Evolutionary conservation across 2,329 filamentous ascomycete genomes (phyloP), one percentile per base, ranked within the genome.

Genomic region (Lomentospora prolificans): DNA sequence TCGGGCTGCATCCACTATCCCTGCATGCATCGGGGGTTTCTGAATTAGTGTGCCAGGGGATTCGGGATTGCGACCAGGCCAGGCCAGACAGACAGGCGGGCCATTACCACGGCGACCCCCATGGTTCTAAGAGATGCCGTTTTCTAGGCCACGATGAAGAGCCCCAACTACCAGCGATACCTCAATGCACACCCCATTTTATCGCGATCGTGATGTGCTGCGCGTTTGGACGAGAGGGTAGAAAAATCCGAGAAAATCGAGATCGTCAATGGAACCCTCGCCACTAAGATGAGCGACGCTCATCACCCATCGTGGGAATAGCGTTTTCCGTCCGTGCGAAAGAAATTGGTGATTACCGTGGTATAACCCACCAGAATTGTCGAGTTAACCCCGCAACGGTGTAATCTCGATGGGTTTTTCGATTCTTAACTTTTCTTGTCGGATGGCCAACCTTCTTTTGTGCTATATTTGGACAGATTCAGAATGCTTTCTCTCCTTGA

Each of bases 21-120:
- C 22, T 51, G 50, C 27, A 51, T 51, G 50, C 50, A 51, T 51
- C 50, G 50, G 48, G 50, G 25, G 50, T 51, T 51, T 51, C 50
- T 51, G 22, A 51, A 27, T 17, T 28, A 27, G 14, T 25, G 27
- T 3, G 14, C 24, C 19, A 12, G 24, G 36, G 36, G 19, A 5
- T n/a, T n/a, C n/a, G n/a, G n/a, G n/a, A n/a, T n/a, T n/a, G n/a
- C n/a, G n/a, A n/a, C n/a, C n/a, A n/a, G n/a, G n/a, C n/a, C n/a
- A n/a, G n/a, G n/a, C n/a, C n/a, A n/a, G n/a, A n/a, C n/a, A n/a
- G n/a, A n/a, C n/a, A n/a, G n/a, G n/a, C n/a, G n/a, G n/a, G n/a
- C n/a, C n/a, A n/a, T n/a, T n/a, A n/a, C n/a, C n/a, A n/a, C n/a
- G n/a, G n/a, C n/a, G n/a, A n/a, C n/a, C n/a, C n/a, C n/a, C n/a